These are phyloP conservation scores for Gonapodya prolifera DNA, from an alignment of 192 early-diverging fungal species.

Conservation along the genomic window DNA sequence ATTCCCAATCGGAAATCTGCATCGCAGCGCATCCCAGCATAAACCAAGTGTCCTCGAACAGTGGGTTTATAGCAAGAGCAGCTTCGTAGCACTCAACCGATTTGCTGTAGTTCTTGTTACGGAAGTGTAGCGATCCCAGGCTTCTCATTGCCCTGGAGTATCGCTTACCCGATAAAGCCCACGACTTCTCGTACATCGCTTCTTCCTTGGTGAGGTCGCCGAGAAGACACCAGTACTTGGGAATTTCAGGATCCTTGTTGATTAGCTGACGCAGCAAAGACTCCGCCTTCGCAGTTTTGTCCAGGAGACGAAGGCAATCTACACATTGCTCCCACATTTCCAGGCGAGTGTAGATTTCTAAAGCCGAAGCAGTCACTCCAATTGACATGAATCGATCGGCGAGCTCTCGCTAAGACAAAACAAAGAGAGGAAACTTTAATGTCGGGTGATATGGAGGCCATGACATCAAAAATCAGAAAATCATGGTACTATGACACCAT, in stretches of 20 bases:
- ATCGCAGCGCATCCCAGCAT: slow-evolving; percentile 88
- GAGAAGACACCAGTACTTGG: slow-evolving; percentile 80
- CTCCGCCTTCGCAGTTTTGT: slow-evolving; percentile 79
- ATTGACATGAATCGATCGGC: slow-evolving; percentile 68
- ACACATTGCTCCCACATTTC: slow-evolving; percentile 96
- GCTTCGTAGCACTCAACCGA: slow-evolving; percentile 61
- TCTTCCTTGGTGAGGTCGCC: slow-evolving; percentile 76
- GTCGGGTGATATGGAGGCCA: background rate
- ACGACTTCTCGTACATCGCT: slow-evolving; percentile 69
- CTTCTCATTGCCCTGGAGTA: slow-evolving; percentile 93
- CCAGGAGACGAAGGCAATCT: slow-evolving; percentile 72
- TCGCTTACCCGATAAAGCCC: slow-evolving; percentile 67
- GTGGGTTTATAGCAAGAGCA: slow-evolving; percentile 82
- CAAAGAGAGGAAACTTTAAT: background rate
- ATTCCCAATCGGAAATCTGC: slow-evolving; percentile 61
- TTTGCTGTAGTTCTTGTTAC: slow-evolving; percentile 40
- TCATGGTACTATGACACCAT: too few species aligned
- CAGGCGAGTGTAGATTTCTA: slow-evolving; percentile 89
- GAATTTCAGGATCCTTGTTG: slow-evolving; percentile 45
- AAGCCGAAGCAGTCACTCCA: slow-evolving; percentile 78
- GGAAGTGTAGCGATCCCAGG: slow-evolving; percentile 71
- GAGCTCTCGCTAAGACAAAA: slow-evolving; percentile 55
- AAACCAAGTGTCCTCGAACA: slow-evolving; percentile 96
- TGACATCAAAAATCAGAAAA: slow-evolving; percentile 7
- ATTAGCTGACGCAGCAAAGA: slow-evolving; percentile 55